These are phyloP conservation scores for Xylariaceae sp. DNA, from an alignment of 2,329 filamentous ascomycete genomes.

Conservation along the genomic window DNA sequence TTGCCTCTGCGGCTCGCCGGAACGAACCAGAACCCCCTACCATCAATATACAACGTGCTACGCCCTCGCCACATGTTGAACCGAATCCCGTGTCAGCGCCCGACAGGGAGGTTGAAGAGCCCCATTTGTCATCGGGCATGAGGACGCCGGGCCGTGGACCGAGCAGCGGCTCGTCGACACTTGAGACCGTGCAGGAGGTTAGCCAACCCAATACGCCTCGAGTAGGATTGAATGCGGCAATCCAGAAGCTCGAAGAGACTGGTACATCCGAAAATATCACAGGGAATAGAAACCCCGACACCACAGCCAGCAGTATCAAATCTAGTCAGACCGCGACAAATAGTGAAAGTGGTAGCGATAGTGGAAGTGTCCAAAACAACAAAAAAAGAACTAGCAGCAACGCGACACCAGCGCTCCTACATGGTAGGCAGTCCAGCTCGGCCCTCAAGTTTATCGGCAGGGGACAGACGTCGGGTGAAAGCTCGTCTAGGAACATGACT, in stretches of 20 bases:
- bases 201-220: slow-evolving; percentile 71
- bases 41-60: slow-evolving; percentile 51
- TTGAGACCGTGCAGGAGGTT: slow-evolving; percentile 90
- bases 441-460: slow-evolving; percentile 64
- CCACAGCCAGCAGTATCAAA: slow-evolving; percentile 40
- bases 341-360: slow-evolving; percentile 64
- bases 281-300: slow-evolving; percentile 37
- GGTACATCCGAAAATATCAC: slow-evolving; percentile 41
- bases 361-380: slow-evolving; percentile 47
- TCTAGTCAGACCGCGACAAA: slow-evolving; percentile 44
- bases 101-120: slow-evolving; percentile 53
- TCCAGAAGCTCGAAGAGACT: slow-evolving; percentile 52
- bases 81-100: slow-evolving; percentile 38
- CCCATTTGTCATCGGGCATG: slow-evolving; percentile 48
- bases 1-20: slow-evolving; percentile 34
- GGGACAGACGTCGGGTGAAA: slow-evolving; percentile 63
- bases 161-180: slow-evolving; percentile 55
- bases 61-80: slow-evolving; percentile 44
- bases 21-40: slow-evolving; percentile 48
- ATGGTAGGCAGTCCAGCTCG: slow-evolving; percentile 61
- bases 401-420: slow-evolving; percentile 49
- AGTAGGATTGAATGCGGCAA: slow-evolving; percentile 41
- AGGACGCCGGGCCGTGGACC: slow-evolving; percentile 58
- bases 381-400: slow-evolving; percentile 41
- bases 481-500: slow-evolving; percentile 85